A percentile compares a stretch with the other conserved stretches of the same genome.
Evolutionary conservation across 768 basidiomycete species (phyloP).

Genomic region (Infundibulicybe gibba): DNA sequence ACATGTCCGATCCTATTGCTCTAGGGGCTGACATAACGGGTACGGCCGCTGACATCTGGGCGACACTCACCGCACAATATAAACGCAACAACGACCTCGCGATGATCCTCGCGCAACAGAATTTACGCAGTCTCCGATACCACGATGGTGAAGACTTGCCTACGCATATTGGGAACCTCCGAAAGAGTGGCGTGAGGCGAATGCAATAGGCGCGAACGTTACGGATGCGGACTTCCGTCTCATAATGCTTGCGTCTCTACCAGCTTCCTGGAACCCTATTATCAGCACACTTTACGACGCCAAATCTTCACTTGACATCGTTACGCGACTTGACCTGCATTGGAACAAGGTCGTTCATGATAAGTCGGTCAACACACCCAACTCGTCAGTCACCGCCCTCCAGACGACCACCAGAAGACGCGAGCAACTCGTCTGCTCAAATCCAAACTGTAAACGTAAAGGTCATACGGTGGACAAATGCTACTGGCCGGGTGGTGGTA

Average conservation of each 20-base stretch:
- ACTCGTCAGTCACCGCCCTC: not conserved
- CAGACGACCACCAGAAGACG: not conserved
- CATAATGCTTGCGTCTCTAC: slow-evolving; percentile 16
- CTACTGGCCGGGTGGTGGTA: slow-evolving; percentile 7
- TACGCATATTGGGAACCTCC: slow-evolving; percentile 5
- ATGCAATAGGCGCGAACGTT: slow-evolving; percentile 9
- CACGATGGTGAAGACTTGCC: slow-evolving; percentile 8
- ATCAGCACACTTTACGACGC: slow-evolving; percentile 9
- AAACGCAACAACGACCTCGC: slow-evolving; percentile 8
- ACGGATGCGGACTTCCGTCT: slow-evolving; percentile 10
- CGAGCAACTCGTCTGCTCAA: slow-evolving; percentile 1
- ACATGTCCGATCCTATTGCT: slow-evolving; percentile 18
- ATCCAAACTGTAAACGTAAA: slow-evolving; percentile 2
- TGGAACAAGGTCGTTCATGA: not conserved
- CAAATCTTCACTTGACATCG: slow-evolving; percentile 7
- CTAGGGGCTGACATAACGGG: slow-evolving; percentile 15
- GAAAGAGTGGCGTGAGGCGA: slow-evolving; percentile 9
- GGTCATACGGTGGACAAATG: slow-evolving; percentile 7
- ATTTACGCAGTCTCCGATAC: slow-evolving; percentile 8
- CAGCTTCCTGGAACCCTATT: slow-evolving; percentile 15
- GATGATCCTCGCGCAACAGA: slow-evolving; percentile 6
- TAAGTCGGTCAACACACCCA: not conserved
- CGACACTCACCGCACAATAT: slow-evolving; percentile 11
- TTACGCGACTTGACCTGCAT: slow-evolving; percentile 5
- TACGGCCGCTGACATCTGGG: slow-evolving; percentile 15